Base-by-base conservation (phyloP, 2,329 filamentous ascomycete genomes). In the Aplosporella prunicola region DNA sequence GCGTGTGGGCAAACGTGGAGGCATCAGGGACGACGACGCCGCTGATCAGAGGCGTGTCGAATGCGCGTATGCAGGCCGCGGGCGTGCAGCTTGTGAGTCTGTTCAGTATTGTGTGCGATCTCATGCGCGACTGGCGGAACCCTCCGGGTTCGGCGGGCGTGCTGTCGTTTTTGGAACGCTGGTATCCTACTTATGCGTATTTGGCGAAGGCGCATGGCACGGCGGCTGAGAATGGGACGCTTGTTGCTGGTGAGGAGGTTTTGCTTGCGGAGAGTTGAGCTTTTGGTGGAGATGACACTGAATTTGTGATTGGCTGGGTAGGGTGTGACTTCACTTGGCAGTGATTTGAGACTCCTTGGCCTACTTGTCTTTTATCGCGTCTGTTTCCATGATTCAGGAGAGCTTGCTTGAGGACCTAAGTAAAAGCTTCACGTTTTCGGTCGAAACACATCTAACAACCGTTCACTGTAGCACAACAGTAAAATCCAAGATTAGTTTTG, bases 1-100 rank as follows among this genome's bases (percentile, higher is more conserved):
- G 72, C 24, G 81, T 87, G 41, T 85, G 72, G 63, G 80, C 78
- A 48, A 82, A 84, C 59, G 70, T 78, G 35, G 81, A 86, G 49
- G 80, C 77, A 2, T 78, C 71, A 0, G 81, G 80, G 2, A 85
- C 81, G 1, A 76, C 76, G 14, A 74, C 70, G 2, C 52, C 62
- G 25, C 67, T 79, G 29, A 67, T 80, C 41, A 69, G 76, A 5
- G 74, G 78, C 42, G 68, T 76, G 33, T 71, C 77, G 25, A 83
- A 84, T 56, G 66, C 72, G 20, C 71, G 78, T 31, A 83, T 84
- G 78, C 64, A 72, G 39, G 52, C 63, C 16, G 78, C 79, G 0
- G 81, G 80, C 23, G 80, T 83, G 3, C 74, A 80, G 46, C 57
- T 78, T 18, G 67, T 78, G 18, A 69, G 68, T 11, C 53, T 78